Base-by-base conservation (phyloP, 1,284 basidiomycete species). In the Ustilago lituana region DNA sequence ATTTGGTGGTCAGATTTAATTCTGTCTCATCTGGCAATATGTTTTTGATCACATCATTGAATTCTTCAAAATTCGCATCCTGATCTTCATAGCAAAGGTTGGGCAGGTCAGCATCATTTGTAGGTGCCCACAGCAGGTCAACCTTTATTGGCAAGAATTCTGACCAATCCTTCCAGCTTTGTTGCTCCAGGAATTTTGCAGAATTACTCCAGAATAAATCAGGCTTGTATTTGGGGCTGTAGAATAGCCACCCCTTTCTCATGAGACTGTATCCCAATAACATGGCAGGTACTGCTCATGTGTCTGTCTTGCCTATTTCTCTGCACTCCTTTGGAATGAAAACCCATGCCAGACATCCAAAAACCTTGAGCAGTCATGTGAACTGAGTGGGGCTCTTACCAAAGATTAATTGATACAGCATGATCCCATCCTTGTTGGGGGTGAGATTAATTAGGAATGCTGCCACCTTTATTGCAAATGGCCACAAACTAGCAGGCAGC, bases 271-370 rank as follows among this genome's bases (percentile, higher is more conserved):
- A 43, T 9, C 40, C 40, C 6, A 43, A 8, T 7, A 43, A 23
- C 10, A 43, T 43, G 7, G 40, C 40, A 11, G 40, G 40, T 6
- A 43, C 14, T 22, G 40, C 19, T 8, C 40, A 23, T 11, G 40
- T 8, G 14, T 27, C 40, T 5, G 14, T 10, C 19, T 43, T 43
- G 6, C 17, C 19, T 7, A 6, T 8, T 11, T 31, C 9, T 31
- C 24, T 15, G 7, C 26, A 14, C 6, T 6, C 24, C 23, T 43
- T 43, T 10, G 40, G 40, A 9, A 43, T 22, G 24, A 23, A 8
- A 9, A 43, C 40, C 40, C 40, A 43, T 22, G 40, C 40, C 14
- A 43, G 19, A 22, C 40, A 22, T 15, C 40, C 40, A 22, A 43
- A 43, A 5, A 22, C 40, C 24, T 23, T 15, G 14, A 43, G 17